Base-by-base conservation (phyloP, 768 basidiomycete genomes). In the Hebeloma cylindrosporum region DNA sequence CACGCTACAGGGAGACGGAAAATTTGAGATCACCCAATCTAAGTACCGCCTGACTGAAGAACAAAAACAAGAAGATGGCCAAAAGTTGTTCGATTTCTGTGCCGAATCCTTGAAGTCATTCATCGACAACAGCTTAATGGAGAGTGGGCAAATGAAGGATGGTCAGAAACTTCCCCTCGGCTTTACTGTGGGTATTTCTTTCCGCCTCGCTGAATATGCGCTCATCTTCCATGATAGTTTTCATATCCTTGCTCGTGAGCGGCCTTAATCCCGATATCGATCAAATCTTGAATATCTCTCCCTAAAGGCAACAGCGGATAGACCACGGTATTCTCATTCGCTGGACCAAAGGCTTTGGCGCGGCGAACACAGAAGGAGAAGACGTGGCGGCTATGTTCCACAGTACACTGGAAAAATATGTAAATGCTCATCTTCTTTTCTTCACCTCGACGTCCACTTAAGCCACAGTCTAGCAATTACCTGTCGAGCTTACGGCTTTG, bases 271-370 rank as follows among this genome's bases (percentile, higher is more conserved):
- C 13, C 46, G 14, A 22, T 22, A 21, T 17, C 21, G 25, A 20
- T 28, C 17, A 22, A 18, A 43, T n/a, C n/a, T 21, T 11, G 29
- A 17, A 44, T 7, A 21, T 21, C 2, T 34, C 29, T 30, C 25
- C 10, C 36, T 28, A 8, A 63, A 94, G 90, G n/a, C 96, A 98
- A 75, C 78, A 85, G 28, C 77, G 80, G 42, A 98, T 99, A 52
- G 93, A 98, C 64, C 92, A 97, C 50, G 95, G 93, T 17, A 78
- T 80, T 48, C 83, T 98, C 27, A 93, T 97, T 58, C 86, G 95
- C 13, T 99, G 96, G 96, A 99, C 96, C n/a, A 99, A 99, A 67
- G 96, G 96, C 52, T 98, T 98, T 57, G 93, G 93, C 23, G 88
- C 88, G 0, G 63, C 79, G 4, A 92, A 94, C 60, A 93, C 91